Conservation (phyloP, 75 land plant genomes). For the Sequoia sempervirens region DNA sequence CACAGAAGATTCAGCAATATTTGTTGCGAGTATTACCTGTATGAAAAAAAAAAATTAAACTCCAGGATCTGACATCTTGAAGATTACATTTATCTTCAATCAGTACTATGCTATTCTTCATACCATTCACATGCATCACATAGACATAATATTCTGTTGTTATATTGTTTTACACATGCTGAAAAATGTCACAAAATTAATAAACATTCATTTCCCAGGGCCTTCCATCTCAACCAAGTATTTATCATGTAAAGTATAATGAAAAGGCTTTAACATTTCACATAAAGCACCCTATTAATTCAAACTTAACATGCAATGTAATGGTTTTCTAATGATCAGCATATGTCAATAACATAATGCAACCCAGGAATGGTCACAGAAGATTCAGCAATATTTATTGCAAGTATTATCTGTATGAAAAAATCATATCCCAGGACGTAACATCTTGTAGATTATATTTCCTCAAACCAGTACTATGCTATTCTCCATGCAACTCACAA, state of each 20-base stretch:
- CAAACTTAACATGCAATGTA: background rate
- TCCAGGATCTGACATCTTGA: background rate
- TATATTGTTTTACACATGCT: background rate
- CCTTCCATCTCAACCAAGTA: background rate
- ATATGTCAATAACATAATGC: slow-evolving; percentile 70
- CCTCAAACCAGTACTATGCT: background rate
- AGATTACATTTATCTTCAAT: background rate
- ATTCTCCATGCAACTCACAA: background rate
- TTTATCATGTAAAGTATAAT: background rate
- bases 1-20: slow-evolving; percentile 95
- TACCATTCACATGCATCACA: background rate
- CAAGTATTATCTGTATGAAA: slow-evolving; percentile 59
- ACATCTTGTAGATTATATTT: background rate
- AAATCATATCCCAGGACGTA: background rate
- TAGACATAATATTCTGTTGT: background rate
- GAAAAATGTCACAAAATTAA: background rate
- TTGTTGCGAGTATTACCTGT: slow-evolving; percentile 85
- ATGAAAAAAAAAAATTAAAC: slow-evolving; percentile 6
- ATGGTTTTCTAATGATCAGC: slow-evolving; percentile 52
- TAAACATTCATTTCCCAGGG: background rate
- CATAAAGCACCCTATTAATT: background rate
- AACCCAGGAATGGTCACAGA: slow-evolving; percentile 76
- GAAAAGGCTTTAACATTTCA: background rate
- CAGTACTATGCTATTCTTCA: background rate
- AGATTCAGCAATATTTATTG: slow-evolving; percentile 89